A percentile compares a stretch with the other conserved stretches of the same genome.
These are phyloP conservation scores for Multifurca ochricompacta DNA, from an alignment of 768 basidiomycete genomes.

Conservation along the genomic window DNA sequence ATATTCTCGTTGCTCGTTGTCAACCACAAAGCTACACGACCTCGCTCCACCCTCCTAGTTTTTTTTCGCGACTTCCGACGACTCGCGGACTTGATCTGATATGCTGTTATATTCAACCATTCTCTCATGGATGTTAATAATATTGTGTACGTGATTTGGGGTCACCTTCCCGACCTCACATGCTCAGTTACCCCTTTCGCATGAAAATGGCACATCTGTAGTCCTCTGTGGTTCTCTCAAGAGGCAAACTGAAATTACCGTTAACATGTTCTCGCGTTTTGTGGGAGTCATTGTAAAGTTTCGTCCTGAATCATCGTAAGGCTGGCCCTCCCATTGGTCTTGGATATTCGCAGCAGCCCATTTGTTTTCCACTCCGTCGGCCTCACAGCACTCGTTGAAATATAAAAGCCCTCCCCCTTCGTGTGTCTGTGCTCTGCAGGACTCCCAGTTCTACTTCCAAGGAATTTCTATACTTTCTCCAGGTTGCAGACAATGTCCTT, in stretches of 20 bases:
- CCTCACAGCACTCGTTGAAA: background rate
- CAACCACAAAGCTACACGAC: background rate
- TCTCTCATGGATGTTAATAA: background rate
- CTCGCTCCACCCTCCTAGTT: background rate
- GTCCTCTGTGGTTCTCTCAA: background rate
- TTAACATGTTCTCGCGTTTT: background rate
- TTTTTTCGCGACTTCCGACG: too few species aligned
- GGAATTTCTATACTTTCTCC: background rate
- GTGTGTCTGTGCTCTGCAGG: background rate
- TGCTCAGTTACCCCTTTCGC: background rate
- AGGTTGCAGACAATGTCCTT: conserved; percentile 20
- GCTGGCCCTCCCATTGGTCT: background rate
- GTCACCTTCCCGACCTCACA: background rate
- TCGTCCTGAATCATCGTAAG: background rate
- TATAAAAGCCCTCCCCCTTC: background rate
- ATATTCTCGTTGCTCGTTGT: background rate
- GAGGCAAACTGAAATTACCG: background rate
- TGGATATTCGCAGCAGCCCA: background rate
- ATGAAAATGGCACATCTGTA: background rate
- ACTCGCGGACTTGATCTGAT: too few species aligned
- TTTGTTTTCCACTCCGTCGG: background rate
- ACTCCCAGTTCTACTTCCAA: background rate
- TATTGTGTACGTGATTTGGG: background rate
- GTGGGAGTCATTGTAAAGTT: background rate
- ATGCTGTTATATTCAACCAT: too few species aligned